phyloP scores from a whole-genome alignment of 352 stramenopile genomes.

The Pythium folliculosum region DNA sequence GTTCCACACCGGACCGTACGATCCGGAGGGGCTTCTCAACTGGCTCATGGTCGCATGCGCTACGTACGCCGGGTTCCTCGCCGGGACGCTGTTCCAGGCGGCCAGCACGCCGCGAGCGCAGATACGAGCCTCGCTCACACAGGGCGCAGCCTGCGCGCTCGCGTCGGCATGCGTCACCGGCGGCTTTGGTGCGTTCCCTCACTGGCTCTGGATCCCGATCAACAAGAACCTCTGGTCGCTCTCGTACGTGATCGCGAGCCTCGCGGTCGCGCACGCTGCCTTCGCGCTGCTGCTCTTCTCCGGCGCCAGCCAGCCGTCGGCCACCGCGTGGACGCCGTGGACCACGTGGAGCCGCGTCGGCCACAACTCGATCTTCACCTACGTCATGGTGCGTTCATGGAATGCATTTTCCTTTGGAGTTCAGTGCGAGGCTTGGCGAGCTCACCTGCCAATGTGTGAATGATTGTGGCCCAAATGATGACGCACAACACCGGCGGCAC shows the following conservation, averaged over 20 bases:
- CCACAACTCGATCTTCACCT: constrained; percentile 77
- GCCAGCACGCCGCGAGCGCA: neutral
- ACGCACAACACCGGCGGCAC: neutral
- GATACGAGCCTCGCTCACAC: neutral
- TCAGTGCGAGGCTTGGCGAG: neutral
- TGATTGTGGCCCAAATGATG: neutral
- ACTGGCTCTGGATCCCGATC: constrained; percentile 51
- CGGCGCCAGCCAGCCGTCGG: neutral
- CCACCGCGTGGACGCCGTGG: constrained; percentile 33
- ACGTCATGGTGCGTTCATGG: constrained; percentile 52
- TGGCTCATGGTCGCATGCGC: constrained; percentile 68
- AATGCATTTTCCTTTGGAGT: no score
- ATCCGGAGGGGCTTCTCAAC: constrained; percentile 81
- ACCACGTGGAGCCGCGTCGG: constrained; percentile 36
- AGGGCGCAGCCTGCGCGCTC: neutral
- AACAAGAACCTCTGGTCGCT: constrained; percentile 89
- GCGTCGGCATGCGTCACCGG: constrained; percentile 6
- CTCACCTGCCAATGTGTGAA: neutral
- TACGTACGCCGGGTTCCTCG: constrained; percentile 66
- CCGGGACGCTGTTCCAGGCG: constrained; percentile 33
- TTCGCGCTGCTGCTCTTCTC: constrained; percentile 25
- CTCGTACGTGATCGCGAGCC: constrained; percentile 59
- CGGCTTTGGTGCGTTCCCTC: constrained; percentile 11
- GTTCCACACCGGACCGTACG: constrained; percentile 65
- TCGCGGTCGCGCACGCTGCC: constrained; percentile 36